Base-by-base conservation (phyloP, 768 basidiomycete species). In the Boletus pseudopeckii region DNA sequence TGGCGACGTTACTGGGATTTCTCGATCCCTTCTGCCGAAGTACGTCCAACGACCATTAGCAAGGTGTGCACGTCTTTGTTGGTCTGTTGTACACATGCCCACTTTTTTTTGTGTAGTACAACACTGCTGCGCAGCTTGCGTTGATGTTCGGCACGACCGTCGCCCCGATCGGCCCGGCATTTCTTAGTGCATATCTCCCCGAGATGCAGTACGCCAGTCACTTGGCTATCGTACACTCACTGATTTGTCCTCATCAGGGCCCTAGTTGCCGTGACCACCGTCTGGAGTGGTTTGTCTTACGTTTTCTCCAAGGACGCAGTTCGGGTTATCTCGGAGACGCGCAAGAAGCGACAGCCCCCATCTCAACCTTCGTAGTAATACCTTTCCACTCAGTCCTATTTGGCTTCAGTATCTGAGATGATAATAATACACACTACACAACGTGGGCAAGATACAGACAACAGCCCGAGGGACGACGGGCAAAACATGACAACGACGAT, bases 1-100 rank as follows among this genome's bases (percentile, higher is more conserved):
- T 88, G 92, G 65, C 68, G 75, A 24, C 83, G 97, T 33, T 99
- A 98, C 72, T 99, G 95, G 91, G 91, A 98, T 67, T 92, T 97
- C 57, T 90, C 90, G 10, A 84, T 97, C 47, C 93, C 97, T 2
- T 96, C 94, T 1, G 96, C 93, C 1, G 95, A 97, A 71, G 93
- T 98, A 13, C 83, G 83, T 30, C 96, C 96, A 0, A 98, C 97
- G 11, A 72, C 71, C n/a, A 94, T 99, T 47, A 96, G 92, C 77
- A 98, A 96, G 77, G 91, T 88, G 38, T 39, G 54, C 48, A 6
- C 36, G 15, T 30, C 30, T 18, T 17, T 38, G 9, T 45, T 32
- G 39, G 32, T 62, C 38, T 24, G 22, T 30, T 14, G 5, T 14
- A 7, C n/a, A 7, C 47, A 36, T 8, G 46, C 30, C 13, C 37